Evolutionary conservation across 2,329 filamentous ascomycete species (phyloP), one percentile per base, ranked within the genome.

Genomic region (Cryphonectria nitschkei): DNA sequence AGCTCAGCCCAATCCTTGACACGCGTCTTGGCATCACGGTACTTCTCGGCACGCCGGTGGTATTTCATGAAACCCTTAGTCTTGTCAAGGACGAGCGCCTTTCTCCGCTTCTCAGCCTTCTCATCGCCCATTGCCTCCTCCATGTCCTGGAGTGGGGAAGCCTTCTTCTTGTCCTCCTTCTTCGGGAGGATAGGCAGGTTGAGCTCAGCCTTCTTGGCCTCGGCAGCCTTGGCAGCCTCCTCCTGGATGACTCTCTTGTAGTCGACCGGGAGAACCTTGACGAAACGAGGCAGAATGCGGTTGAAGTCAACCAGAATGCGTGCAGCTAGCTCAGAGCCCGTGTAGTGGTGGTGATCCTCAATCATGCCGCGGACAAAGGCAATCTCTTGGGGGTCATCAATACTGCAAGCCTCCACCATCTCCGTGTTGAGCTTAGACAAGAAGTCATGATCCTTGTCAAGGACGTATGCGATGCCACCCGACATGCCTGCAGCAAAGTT

Each of bases 401-500:
- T 85, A 11, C 89, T 87, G 64, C 92, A 92, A 37, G 95, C 90
- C 83, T 98, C 95, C 75, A 98, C 95, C 95, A 98, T 97, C 84
- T 98, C 95, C 78, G 90, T 92, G 84, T 98, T 98, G 83, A 98
- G 92, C 88, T 98, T 98, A 76, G 91, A 90, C 81, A 93, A 86
- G 84, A 98, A 97, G 82, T 98, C 94, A 75, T 92, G 88, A 80
- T 95, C 89, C 78, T 96, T 92, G 78, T 98, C 95, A 41, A 98
- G 89, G 68, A 98, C 90, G 78, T 97, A 98, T 26, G 95, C 95
- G 77, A 98, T 98, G 86, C 95, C 95, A 79, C 95, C 95, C 78
- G 95, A 98, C 95, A 98, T 98, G 86, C 95, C 95, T 73, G 95
- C 95, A 76, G 95, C 95, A 79, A 98, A 98, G 86, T 98, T 98